These are phyloP conservation scores for Penicillium waksmanii DNA, from an alignment of 495 filamentous ascomycete species.

Conservation along the genomic window DNA sequence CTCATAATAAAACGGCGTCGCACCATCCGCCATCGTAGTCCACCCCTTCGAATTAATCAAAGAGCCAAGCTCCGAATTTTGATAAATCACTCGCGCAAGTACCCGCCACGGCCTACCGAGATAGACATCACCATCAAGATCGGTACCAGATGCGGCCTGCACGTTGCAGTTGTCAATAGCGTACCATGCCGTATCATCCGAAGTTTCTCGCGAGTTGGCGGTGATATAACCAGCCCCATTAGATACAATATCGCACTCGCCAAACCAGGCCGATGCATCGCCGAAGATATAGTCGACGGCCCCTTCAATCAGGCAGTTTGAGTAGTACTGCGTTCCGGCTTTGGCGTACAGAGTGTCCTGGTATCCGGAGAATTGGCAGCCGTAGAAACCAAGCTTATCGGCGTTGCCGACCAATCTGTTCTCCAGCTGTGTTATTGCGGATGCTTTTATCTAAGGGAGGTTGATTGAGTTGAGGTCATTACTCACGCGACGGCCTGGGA, in stretches of 20 bases:
- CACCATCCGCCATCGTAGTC: constrained; percentile 53
- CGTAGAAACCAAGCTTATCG: constrained; percentile 61
- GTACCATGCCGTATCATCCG: constrained; percentile 60
- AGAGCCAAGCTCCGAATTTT: constrained; percentile 55
- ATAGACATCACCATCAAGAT: constrained; percentile 58
- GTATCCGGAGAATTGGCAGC: constrained; percentile 59
- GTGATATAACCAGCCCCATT: constrained; percentile 54
- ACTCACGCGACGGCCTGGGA: constrained; percentile 42
- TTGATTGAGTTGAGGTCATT: neutral
- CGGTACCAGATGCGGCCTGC: constrained; percentile 48
- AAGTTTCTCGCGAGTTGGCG: constrained; percentile 59
- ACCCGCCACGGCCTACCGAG: constrained; percentile 70
- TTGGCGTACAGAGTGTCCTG: constrained; percentile 69
- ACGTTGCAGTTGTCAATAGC: constrained; percentile 63
- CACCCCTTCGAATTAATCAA: constrained; percentile 68
- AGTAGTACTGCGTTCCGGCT: constrained; percentile 60
- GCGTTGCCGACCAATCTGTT: constrained; percentile 51
- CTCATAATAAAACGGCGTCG: constrained; percentile 57
- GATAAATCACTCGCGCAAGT: constrained; percentile 67
- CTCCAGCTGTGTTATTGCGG: no score
- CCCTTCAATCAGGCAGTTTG: constrained; percentile 55
- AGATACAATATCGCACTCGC: constrained; percentile 61
- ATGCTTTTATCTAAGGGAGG: neutral
- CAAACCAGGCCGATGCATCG: constrained; percentile 66
- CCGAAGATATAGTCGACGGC: constrained; percentile 69